Base-by-base conservation (phyloP, 1,139 yeast genomes). In the Hanseniaspora uvarum region DNA sequence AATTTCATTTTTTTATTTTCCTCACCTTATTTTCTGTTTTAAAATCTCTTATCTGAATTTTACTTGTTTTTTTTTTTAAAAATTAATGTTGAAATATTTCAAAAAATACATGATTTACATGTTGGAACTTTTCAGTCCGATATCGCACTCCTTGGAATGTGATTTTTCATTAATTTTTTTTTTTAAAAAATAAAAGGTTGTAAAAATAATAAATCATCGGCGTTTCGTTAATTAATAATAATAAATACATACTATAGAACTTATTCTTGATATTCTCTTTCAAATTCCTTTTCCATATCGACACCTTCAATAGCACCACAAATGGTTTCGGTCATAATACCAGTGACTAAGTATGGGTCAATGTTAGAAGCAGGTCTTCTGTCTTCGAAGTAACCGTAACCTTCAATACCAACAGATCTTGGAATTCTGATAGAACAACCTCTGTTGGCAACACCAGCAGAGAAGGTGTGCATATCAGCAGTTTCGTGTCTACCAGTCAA, bases 351-450 rank as follows among this genome's bases (percentile, higher is more conserved):
- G 77, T 92, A 92, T 63, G 98, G 97, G 73, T 92, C 98, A 66
- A 92, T 92, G 83, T 92, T 92, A 59, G 97, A 89, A 63, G 98
- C 98, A 59, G 97, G 98, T 77, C 98, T 88, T 79, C 98, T 87
- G 76, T 92, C 98, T 79, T 92, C 98, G 67, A 92, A 92, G 81
- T 92, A 92, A 59, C 98, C 98, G 73, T 73, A 87, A 58, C 96
- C 96, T 72, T 89, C 97, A 75, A 87, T 87, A 70, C 95, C 95
- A 63, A 92, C 98, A 50, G 95, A 83, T 77, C 98, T 83, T 74
- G 98, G 98, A 69, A 92, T 92, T 80, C 98, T 86, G 64, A 92
- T 82, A 39, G 96, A 88, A 59, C 96, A 95, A 75, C 97, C 98
- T 80, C 98, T 86, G 87, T 92, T 92, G 70, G 98, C 98, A 63